phyloP scores from a whole-genome alignment of 257 asterid species.

The Rhazya stricta region DNA sequence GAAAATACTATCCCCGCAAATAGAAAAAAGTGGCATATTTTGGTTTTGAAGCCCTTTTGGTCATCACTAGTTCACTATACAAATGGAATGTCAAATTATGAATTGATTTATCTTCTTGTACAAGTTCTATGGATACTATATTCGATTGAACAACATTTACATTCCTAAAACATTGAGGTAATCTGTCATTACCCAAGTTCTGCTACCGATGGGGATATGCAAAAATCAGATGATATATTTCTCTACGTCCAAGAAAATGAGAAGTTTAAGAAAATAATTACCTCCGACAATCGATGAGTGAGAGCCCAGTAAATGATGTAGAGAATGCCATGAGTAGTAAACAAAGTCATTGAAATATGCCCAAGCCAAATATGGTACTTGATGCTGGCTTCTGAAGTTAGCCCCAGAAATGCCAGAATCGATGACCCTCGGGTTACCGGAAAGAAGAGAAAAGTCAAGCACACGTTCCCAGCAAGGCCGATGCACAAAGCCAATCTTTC shows the following conservation, averaged over 20 bases:
- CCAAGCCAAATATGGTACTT: slow-evolving; percentile 94
- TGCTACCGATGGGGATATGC: no score
- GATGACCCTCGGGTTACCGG: slow-evolving; percentile 88
- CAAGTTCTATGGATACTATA: not conserved
- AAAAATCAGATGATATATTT: no score
- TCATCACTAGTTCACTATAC: slow-evolving; percentile 8
- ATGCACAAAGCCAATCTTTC: slow-evolving; percentile 75
- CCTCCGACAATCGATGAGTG: slow-evolving; percentile 71
- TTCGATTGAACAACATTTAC: no score
- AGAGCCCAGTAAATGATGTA: slow-evolving; percentile 71
- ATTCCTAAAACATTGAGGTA: no score
- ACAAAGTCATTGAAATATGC: slow-evolving; percentile 60
- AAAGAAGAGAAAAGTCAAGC: slow-evolving; percentile 72
- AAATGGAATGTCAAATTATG: slow-evolving; percentile 4
- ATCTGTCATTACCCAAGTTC: no score
- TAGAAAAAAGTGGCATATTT: not conserved
- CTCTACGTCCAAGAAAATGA: not conserved
- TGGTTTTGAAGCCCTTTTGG: not conserved
- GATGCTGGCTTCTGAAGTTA: slow-evolving; percentile 74
- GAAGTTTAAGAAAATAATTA: slow-evolving; percentile 19
- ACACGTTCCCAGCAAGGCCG: slow-evolving; percentile 79
- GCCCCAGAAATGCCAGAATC: slow-evolving; percentile 67
- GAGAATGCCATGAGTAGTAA: slow-evolving; percentile 63
- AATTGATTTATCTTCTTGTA: slow-evolving; percentile 1
- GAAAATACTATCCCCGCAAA: not conserved